These are phyloP conservation scores for Rhexocercosporidium sp. DNA, from an alignment of 2,329 filamentous ascomycete species.

Conservation along the genomic window DNA sequence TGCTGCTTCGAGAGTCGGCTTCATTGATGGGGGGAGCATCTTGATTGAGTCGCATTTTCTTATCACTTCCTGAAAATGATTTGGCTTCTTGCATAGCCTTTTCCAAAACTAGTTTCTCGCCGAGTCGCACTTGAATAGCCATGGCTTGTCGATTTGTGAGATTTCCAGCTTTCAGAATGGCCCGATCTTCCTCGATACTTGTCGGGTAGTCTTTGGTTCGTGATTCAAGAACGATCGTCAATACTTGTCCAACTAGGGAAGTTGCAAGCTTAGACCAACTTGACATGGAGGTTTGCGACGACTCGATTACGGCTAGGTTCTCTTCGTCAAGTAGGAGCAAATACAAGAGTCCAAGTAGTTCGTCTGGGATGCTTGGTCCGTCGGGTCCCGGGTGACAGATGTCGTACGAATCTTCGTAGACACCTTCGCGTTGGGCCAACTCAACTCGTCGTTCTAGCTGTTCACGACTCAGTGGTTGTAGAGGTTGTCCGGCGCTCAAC, in stretches of 20 bases:
- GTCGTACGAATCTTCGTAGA: conserved; percentile 67
- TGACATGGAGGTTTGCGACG: conserved; percentile 42
- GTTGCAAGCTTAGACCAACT: conserved; percentile 50
- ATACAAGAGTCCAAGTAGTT: conserved; percentile 48
- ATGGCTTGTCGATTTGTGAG: conserved; percentile 48
- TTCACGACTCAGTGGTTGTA: conserved; percentile 34
- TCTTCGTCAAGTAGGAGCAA: conserved; percentile 47
- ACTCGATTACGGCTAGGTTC: conserved; percentile 45
- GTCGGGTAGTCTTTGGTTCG: conserved; percentile 57
- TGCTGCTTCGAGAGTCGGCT: neutral
- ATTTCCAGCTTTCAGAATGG: conserved; percentile 44
- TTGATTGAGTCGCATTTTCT: conserved; percentile 40
- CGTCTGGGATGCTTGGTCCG: conserved; percentile 41
- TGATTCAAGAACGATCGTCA: conserved; percentile 47
- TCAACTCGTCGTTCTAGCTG: conserved; percentile 42
- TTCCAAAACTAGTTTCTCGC: conserved; percentile 67
- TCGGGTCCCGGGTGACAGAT: conserved; percentile 43
- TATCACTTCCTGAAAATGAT: conserved; percentile 38
- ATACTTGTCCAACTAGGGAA: conserved; percentile 44
- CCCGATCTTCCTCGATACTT: conserved; percentile 55
- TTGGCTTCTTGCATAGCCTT: conserved; percentile 48
- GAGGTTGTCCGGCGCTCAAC: neutral
- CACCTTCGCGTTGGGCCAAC: conserved; percentile 58
- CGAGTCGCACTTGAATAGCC: conserved; percentile 64
- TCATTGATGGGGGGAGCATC: neutral